phyloP scores from a whole-genome alignment of 768 basidiomycete genomes.

The Calocera cornea region DNA sequence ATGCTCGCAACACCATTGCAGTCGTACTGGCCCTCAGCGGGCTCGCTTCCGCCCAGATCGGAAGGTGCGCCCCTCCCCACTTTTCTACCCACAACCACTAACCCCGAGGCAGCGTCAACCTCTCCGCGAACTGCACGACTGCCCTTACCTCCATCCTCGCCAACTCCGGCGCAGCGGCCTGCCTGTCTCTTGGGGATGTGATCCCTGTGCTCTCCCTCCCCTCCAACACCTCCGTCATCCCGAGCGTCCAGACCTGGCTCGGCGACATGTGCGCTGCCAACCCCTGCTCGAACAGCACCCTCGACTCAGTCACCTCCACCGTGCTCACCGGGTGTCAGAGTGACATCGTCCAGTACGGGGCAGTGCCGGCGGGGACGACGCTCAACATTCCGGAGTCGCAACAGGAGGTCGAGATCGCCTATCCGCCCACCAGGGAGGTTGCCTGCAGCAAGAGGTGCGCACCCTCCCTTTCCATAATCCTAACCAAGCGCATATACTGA shows the following conservation, averaged over 20 bases:
- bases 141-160: background rate
- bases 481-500: slow-evolving; percentile 21
- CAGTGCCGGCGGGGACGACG: slow-evolving; percentile 16
- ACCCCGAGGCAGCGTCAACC: background rate
- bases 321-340: slow-evolving; percentile 38
- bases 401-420: slow-evolving; percentile 34
- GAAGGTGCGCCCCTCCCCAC: background rate
- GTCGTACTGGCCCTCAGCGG: background rate
- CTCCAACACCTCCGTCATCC: slow-evolving; percentile 23
- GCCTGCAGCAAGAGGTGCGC: slow-evolving; percentile 55
- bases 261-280: slow-evolving; percentile 38
- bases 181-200: slow-evolving; percentile 24
- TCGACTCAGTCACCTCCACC: slow-evolving; percentile 41
- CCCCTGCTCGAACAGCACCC: slow-evolving; percentile 46
- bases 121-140: background rate
- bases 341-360: slow-evolving; percentile 19
- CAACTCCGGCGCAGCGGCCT: background rate
- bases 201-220: slow-evolving; percentile 25
- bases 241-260: slow-evolving; percentile 47
- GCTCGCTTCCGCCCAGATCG: background rate
- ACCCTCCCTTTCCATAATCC: background rate
- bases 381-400: slow-evolving; percentile 17
- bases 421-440: slow-evolving; percentile 43
- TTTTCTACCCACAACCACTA: background rate
- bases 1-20: background rate